These are phyloP conservation scores for Cyberlindnera bimundalis DNA, from an alignment of 805 yeast species.

Conservation along the genomic window DNA sequence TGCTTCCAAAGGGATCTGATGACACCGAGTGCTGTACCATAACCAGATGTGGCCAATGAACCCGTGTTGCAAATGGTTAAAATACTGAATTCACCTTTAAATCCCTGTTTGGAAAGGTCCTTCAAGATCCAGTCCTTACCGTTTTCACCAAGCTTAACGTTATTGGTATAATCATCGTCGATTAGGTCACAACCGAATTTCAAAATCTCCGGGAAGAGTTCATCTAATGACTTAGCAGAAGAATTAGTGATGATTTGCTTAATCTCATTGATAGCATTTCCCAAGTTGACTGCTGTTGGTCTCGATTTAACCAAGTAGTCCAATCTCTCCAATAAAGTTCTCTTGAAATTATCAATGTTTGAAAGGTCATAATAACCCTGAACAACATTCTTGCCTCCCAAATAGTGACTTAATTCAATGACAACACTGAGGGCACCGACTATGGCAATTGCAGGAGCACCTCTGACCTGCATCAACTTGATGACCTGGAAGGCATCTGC, in stretches of 20 bases:
- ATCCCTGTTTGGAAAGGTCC: conserved; percentile 42
- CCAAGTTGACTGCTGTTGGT: conserved; percentile 93
- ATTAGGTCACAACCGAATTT: conserved; percentile 53
- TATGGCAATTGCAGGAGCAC: conserved; percentile 98
- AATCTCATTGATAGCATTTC: conserved; percentile 57
- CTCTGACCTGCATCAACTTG: conserved; percentile 89
- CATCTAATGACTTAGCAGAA: conserved; percentile 21
- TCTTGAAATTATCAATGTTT: conserved; percentile 33
- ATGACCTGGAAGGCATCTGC: conserved; percentile 83
- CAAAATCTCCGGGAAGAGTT: conserved; percentile 33
- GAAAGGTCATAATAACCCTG: conserved; percentile 33
- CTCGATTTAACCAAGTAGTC: conserved; percentile 71
- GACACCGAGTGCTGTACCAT: conserved; percentile 95
- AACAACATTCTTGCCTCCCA: conserved; percentile 26
- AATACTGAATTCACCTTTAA: conserved; percentile 68
- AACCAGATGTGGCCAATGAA: conserved; percentile 94
- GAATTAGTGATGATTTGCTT: conserved; percentile 33
- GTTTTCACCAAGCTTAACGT: conserved; percentile 70
- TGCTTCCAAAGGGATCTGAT: conserved; percentile 65
- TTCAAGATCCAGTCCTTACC: conserved; percentile 69
- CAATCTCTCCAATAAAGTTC: conserved; percentile 43
- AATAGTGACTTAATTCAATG: conserved; percentile 51
- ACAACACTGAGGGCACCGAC: conserved; percentile 85
- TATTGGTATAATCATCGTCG: conserved; percentile 76
- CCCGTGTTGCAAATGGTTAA: conserved; percentile 96